Evolutionary conservation across 2,329 filamentous ascomycete genomes (phyloP).

Genomic region (Pseudogymnoascus sp.): DNA sequence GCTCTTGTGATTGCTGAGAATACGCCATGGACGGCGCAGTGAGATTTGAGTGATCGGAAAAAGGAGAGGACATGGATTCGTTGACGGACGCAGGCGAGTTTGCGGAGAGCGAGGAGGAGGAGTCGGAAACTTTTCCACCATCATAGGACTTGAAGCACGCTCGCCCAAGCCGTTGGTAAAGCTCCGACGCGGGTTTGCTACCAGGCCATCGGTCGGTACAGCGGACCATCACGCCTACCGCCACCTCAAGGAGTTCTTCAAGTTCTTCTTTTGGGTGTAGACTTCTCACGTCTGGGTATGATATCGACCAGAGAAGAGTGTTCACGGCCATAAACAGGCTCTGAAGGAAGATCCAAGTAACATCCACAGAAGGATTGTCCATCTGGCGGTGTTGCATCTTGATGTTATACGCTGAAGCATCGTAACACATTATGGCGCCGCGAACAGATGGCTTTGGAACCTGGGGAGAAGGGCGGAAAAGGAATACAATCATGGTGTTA

Average conservation of each 20-base stretch:
- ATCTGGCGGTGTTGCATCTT: conserved; percentile 76
- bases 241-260: conserved; percentile 65
- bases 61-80: conserved; percentile 43
- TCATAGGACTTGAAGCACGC: conserved; percentile 88
- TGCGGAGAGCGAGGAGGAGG: conserved; percentile 44
- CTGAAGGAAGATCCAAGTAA: conserved; percentile 91
- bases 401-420: conserved; percentile 77
- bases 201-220: conserved; percentile 90
- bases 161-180: conserved; percentile 79
- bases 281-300: conserved; percentile 75
- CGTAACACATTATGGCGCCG: conserved; percentile 78
- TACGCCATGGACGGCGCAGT: conserved; percentile 31
- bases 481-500: conserved; percentile 81
- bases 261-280: conserved; percentile 69
- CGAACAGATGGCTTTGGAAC: conserved; percentile 73
- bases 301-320: conserved; percentile 84
- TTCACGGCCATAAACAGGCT: conserved; percentile 89
- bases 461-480: conserved; percentile 88
- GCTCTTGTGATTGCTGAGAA: conserved; percentile 34
- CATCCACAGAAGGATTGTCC: conserved; percentile 66
- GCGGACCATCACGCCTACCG: conserved; percentile 70
- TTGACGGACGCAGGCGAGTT: conserved; percentile 35
- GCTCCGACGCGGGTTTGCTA: conserved; percentile 72
- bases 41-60: conserved; percentile 36
- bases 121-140: conserved; percentile 40